Percentiles rank a stretch among this genome's conserved stretches.
phyloP scores from a whole-genome alignment of 345 rosid genomes.

The Jatropha curcas region DNA sequence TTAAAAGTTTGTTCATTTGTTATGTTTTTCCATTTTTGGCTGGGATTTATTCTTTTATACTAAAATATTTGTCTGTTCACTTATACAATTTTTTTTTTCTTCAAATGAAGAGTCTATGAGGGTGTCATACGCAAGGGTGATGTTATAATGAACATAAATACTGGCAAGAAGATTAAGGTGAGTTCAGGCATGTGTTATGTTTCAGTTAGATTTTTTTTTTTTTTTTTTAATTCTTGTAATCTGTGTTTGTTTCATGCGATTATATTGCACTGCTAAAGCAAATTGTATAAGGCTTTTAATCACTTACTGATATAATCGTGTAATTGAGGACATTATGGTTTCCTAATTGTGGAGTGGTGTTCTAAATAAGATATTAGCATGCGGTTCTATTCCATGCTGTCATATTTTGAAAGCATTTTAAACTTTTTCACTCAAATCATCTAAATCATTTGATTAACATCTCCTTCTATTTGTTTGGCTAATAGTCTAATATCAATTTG shows the following conservation, averaged over 20 bases:
- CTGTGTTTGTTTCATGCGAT: background rate
- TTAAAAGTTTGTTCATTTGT: background rate
- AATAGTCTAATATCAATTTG: slow-evolving; percentile 22
- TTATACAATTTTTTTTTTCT: background rate
- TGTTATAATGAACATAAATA: slow-evolving; percentile 79
- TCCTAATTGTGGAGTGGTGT: background rate
- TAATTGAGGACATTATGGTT: background rate
- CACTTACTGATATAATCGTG: background rate
- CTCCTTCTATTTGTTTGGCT: slow-evolving; percentile 5
- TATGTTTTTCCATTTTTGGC: background rate
- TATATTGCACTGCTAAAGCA: no score
- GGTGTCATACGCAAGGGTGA: slow-evolving; percentile 96
- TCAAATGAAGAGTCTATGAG: slow-evolving; percentile 75
- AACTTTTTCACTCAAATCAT: no score
- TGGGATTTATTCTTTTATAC: background rate
- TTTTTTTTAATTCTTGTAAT: background rate
- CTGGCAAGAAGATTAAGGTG: slow-evolving; percentile 95
- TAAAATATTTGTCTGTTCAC: background rate
- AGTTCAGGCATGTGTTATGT: slow-evolving; percentile 14
- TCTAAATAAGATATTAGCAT: background rate
- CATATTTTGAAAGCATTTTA: no score
- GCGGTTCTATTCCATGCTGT: background rate
- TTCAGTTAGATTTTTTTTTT: background rate
- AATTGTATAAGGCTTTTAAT: no score
- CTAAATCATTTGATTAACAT: background rate